These are phyloP conservation scores for Zostera marina DNA, from an alignment of 116 monocot species.

Conservation along the genomic window DNA sequence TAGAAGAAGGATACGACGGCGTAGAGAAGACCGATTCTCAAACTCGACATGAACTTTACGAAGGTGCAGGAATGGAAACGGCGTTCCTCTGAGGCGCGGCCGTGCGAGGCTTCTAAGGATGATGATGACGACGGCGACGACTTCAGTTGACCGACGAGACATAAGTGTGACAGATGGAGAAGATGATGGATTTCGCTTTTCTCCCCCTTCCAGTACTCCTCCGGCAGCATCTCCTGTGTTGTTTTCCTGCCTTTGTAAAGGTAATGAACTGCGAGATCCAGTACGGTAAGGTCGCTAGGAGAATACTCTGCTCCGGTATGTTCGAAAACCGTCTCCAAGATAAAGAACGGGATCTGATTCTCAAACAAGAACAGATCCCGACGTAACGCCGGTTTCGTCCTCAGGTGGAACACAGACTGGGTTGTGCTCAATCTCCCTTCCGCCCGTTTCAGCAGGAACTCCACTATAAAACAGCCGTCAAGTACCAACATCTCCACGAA, in stretches of 20 bases:
- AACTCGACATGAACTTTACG: not conserved
- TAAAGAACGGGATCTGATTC: slow-evolving; percentile 3
- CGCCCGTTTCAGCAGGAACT: not conserved
- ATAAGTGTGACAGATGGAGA: not conserved
- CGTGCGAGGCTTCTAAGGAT: not conserved
- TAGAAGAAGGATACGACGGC: not conserved
- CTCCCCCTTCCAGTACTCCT: not conserved
- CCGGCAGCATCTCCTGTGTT: not conserved
- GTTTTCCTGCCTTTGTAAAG: not conserved
- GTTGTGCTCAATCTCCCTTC: not conserved
- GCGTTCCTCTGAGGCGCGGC: not conserved
- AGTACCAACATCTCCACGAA: not conserved
- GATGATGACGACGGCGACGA: too few species aligned
- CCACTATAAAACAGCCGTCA: not conserved
- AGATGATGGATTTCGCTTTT: not conserved
- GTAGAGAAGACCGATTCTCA: not conserved
- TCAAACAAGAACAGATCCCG: slow-evolving; percentile 1
- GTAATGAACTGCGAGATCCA: not conserved
- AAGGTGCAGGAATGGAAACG: not conserved
- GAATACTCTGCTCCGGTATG: not conserved
- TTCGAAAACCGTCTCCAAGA: not conserved
- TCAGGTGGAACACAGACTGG: not conserved
- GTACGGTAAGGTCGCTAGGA: not conserved
- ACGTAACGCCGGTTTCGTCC: not conserved
- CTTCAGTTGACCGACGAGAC: not conserved